Base-by-base conservation (phyloP, 306 rosid genomes). In the Vicia villosa region DNA sequence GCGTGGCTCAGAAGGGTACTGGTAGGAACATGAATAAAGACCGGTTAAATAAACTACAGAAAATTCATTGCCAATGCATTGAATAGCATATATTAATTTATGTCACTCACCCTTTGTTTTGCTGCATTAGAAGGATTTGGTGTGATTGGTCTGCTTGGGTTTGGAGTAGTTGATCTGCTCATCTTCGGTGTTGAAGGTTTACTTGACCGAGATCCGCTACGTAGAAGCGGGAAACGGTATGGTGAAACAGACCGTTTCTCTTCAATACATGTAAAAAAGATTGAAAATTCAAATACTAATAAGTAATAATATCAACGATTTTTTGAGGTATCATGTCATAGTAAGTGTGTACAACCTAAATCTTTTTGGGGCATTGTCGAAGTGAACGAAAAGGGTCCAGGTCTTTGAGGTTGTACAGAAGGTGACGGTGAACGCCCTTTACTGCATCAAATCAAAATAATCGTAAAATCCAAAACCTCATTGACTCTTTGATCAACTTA, bases 1-100 rank as follows among this genome's bases (percentile, higher is more conserved):
- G 28, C 90, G 87, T 4, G 99, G 95, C 82, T 86, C 97, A 0
- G 97, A 91, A 77, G 96, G 96, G 72, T 83, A 84, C 99, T 95
- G 91, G 47, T 21, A 52, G 32, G 66, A 66, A 59, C 46, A 78
- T 64, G 51, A 71, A 13, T 66, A 66, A 52, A 6, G 10, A 32
- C 2, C 16, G 32, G 77, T 68, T 45, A 14, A 46, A 17, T 28
- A 66, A 63, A 56, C 13, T 20, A 62, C 5, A 38, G 9, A 72
- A n/a, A n/a, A 17, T 15, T 73, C 47, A 61, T 40, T 42, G 46
- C 36, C 41, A 40, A 50, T 52, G 69, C 41, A 68, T 43, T 41
- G 30, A 21, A 13, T 10, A 47, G 21, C 20, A 47, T 38, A 60
- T 38, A 32, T 3, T 20, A 26, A 50, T 42, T 49, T 14, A 55